Conservation (phyloP, 192 early-diverging fungal species). For the Coemansia brasiliensis region DNA sequence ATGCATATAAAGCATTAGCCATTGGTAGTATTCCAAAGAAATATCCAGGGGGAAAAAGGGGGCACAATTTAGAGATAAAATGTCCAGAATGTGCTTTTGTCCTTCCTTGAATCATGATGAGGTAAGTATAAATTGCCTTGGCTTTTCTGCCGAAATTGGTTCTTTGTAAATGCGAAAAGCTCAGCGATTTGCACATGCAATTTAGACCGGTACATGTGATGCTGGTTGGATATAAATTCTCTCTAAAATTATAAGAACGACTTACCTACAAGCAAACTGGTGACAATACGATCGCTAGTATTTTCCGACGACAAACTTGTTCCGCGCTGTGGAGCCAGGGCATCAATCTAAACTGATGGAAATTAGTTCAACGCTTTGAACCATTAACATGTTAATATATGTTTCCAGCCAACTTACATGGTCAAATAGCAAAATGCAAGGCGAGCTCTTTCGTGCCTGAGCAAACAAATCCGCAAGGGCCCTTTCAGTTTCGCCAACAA, state of each 20-base stretch:
- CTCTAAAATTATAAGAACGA: too few relatives aligned
- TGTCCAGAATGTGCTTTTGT: too few relatives aligned
- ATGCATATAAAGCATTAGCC: too few relatives aligned
- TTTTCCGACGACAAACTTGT: slow-evolving; percentile 72
- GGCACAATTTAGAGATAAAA: background rate
- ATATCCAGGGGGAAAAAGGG: background rate
- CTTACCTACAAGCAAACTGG: slow-evolving; percentile 68
- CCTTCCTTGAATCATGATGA: too few relatives aligned
- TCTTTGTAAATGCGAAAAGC: too few relatives aligned
- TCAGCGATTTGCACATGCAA: too few relatives aligned
- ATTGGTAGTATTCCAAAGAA: background rate
- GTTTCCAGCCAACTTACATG: slow-evolving; percentile 47
- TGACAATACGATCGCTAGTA: slow-evolving; percentile 85
- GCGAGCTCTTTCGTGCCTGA: slow-evolving; percentile 76
- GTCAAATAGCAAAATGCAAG: slow-evolving; percentile 91
- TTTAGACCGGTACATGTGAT: too few relatives aligned
- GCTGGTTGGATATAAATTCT: background rate
- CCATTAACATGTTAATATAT: background rate
- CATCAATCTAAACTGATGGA: slow-evolving; percentile 65
- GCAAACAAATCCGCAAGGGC: slow-evolving; percentile 82
- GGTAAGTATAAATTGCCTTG: too few relatives aligned
- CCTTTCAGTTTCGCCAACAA: slow-evolving; percentile 93
- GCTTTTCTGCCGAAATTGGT: too few relatives aligned
- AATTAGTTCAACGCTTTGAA: background rate
- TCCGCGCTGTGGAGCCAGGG: slow-evolving; percentile 74